Percentiles rank a stretch among this genome's conserved stretches.
These are phyloP conservation scores for Henckelia pumila DNA, from an alignment of 257 asterid species.

Conservation along the genomic window DNA sequence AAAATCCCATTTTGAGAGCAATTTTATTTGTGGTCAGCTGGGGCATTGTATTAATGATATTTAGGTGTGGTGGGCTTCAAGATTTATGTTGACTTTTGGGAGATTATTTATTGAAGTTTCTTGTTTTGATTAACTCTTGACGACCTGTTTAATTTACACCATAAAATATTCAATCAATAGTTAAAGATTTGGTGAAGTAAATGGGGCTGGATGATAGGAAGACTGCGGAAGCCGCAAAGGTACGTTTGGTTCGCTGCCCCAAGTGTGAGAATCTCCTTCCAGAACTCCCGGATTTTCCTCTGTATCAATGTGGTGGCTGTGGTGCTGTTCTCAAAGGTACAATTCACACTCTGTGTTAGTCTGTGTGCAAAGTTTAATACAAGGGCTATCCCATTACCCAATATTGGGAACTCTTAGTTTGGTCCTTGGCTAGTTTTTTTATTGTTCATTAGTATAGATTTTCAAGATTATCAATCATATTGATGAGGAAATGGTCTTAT, in stretches of 20 bases:
- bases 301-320: conserved; percentile 93
- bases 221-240: conserved; percentile 63
- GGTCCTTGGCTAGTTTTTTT: conserved; percentile 20
- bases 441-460: neutral
- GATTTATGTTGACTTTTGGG: conserved; percentile 30
- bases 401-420: conserved; percentile 16
- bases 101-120: conserved; percentile 8
- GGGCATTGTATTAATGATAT: conserved; percentile 30
- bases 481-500: conserved; percentile 6
- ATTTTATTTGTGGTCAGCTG: conserved; percentile 23
- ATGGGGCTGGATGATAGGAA: conserved; percentile 21
- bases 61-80: conserved; percentile 26
- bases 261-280: conserved; percentile 86
- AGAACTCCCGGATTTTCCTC: conserved; percentile 73
- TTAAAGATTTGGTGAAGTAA: conserved; percentile 25
- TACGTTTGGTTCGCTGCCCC: conserved; percentile 87
- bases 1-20: conserved; percentile 16
- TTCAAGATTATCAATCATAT: neutral
- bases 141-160: neutral
- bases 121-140: conserved; percentile 29
- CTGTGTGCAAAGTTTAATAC: conserved; percentile 5
- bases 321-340: conserved; percentile 86
- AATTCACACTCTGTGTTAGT: conserved; percentile 1
- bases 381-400: neutral
- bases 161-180: conserved; percentile 12